These are phyloP conservation scores for Pythium insidiosum DNA, from an alignment of 352 stramenopile species.

Conservation along the genomic window DNA sequence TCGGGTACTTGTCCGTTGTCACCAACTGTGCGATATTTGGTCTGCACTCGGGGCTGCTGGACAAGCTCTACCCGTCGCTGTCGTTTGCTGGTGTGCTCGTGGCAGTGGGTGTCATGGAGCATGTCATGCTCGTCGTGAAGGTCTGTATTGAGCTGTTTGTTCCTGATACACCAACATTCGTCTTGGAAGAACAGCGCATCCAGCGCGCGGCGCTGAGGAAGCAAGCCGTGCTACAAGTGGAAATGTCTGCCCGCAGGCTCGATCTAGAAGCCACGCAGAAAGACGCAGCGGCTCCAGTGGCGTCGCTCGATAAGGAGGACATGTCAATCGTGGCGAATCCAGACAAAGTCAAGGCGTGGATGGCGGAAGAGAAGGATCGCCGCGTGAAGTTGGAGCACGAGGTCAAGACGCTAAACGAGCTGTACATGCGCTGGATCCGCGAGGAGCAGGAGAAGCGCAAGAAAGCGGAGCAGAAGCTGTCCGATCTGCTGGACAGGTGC, in stretches of 20 bases:
- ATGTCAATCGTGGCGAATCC: conserved; percentile 15
- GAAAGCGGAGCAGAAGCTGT: conserved; percentile 46
- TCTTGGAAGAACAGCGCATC: conserved; percentile 61
- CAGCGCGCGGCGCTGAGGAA: conserved; percentile 56
- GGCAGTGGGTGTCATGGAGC: conserved; percentile 53
- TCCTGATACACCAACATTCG: conserved; percentile 48
- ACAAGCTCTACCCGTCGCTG: conserved; percentile 56
- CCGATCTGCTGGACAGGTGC: conserved; percentile 22
- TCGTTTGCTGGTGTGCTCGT: conserved; percentile 53
- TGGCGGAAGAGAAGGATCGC: conserved; percentile 61
- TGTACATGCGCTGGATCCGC: conserved; percentile 82
- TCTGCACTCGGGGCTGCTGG: conserved; percentile 82
- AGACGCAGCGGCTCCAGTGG: conserved; percentile 2
- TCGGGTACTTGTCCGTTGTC: conserved; percentile 89
- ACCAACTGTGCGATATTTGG: conserved; percentile 94
- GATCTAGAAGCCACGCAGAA: conserved; percentile 8
- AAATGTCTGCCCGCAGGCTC: conserved; percentile 50
- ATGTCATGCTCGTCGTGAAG: conserved; percentile 73
- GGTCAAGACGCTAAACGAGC: conserved; percentile 68
- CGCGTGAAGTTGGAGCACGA: conserved; percentile 68
- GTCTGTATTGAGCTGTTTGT: conserved; percentile 77
- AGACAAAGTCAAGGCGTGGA: conserved; percentile 59
- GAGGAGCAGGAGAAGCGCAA: conserved; percentile 76
- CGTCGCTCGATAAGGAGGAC: conserved; percentile 6
- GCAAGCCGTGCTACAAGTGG: conserved; percentile 62